Evolutionary conservation across 2,329 filamentous ascomycete genomes (phyloP).

Genomic region (Chrysosporium queenslandicum): DNA sequence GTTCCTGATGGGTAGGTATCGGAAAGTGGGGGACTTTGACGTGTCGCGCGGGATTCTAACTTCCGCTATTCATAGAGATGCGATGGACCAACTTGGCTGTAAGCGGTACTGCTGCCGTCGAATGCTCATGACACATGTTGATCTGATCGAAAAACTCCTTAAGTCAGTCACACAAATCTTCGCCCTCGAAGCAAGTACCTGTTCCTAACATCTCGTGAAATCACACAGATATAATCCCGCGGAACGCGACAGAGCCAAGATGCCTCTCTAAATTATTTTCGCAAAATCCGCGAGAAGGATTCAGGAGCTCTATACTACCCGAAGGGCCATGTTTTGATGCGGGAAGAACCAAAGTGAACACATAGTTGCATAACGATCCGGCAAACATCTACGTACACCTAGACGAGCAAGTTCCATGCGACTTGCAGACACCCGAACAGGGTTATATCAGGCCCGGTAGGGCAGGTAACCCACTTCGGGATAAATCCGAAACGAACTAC

Average conservation of each 20-base stretch:
- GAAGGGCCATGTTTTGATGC: too few relatives aligned
- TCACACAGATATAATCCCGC: conserved; percentile 40
- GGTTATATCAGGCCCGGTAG: too few relatives aligned
- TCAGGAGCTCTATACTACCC: not conserved
- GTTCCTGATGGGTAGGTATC: conserved; percentile 59
- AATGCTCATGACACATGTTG: conserved; percentile 99
- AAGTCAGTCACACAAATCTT: conserved; percentile 53
- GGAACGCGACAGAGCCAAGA: conserved; percentile 39
- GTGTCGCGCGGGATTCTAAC: not conserved
- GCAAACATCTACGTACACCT: too few relatives aligned
- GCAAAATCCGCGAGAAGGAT: not conserved
- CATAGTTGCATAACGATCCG: too few relatives aligned
- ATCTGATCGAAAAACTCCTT: conserved; percentile 95
- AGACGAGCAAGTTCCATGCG: too few relatives aligned
- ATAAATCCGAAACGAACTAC: too few relatives aligned
- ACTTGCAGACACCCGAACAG: too few relatives aligned
- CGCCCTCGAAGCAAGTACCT: not conserved
- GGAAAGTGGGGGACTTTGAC: not conserved
- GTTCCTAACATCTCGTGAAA: not conserved
- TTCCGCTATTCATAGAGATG: conserved; percentile 53
- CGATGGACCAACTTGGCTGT: conserved; percentile 88
- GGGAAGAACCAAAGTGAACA: too few relatives aligned
- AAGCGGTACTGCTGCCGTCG: conserved; percentile 96
- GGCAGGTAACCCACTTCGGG: too few relatives aligned
- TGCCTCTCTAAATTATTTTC: conserved; percentile 19